Conservation (phyloP, 2,329 filamentous ascomycete species). For the Aspergillus fijiensis region DNA sequence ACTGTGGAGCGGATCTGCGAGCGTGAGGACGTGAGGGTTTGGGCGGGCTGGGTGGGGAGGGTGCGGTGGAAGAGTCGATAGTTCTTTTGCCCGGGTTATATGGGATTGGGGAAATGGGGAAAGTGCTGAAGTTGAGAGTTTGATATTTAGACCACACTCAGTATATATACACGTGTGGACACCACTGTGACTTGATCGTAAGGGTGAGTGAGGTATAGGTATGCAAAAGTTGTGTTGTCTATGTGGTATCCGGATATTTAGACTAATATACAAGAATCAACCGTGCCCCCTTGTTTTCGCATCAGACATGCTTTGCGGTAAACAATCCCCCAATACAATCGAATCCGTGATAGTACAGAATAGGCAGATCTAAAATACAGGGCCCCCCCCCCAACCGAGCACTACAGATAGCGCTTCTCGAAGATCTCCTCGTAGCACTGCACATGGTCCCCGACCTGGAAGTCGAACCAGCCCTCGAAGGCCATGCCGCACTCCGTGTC, state of each 20-base stretch:
- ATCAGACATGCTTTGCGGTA: not conserved
- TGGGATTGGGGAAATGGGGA: too few relatives aligned
- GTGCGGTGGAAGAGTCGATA: constrained; percentile 70
- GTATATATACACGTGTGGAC: too few relatives aligned
- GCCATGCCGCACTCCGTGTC: constrained; percentile 90
- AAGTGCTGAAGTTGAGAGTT: not conserved
- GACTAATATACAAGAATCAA: too few relatives aligned
- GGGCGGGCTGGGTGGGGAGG: constrained; percentile 69
- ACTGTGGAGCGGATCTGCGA: constrained; percentile 69
- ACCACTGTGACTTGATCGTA: too few relatives aligned
- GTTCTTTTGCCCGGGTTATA: not conserved
- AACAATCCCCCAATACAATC: too few relatives aligned
- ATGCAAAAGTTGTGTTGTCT: too few relatives aligned
- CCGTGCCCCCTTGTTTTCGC: too few relatives aligned
- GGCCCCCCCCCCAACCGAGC: not conserved
- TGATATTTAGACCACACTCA: too few relatives aligned
- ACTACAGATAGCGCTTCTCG: constrained; percentile 62
- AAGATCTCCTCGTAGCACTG: constrained; percentile 80
- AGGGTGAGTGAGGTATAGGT: too few relatives aligned
- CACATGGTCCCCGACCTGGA: constrained; percentile 78
- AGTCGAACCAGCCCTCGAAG: constrained; percentile 75
- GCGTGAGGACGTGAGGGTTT: constrained; percentile 69
- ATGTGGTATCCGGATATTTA: too few relatives aligned
- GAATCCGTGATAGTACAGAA: not conserved
- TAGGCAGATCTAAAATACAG: not conserved